Conservation (phyloP, 1,284 basidiomycete species). For the Cryptococcus sp. region DNA sequence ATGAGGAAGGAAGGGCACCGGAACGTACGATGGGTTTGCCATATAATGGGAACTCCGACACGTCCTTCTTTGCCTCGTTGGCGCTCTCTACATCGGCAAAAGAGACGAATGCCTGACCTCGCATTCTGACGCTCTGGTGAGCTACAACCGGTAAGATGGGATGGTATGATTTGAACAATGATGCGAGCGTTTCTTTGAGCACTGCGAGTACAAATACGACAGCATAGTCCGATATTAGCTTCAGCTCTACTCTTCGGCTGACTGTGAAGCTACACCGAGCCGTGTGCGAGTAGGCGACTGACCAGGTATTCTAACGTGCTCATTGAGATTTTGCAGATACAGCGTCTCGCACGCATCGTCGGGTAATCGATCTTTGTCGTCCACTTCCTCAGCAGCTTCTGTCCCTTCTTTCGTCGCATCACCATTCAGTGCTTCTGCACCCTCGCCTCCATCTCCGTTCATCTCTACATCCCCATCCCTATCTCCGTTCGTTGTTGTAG, state of each 20-base stretch:
- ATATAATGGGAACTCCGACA: slow-evolving; percentile 90
- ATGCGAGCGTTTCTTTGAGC: slow-evolving; percentile 81
- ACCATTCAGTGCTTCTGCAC: background rate
- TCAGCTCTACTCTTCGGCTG: too few relatives aligned
- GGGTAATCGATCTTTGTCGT: slow-evolving; percentile 42
- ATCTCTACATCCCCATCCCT: slow-evolving; percentile 9
- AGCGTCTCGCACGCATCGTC: slow-evolving; percentile 72
- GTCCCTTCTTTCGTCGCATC: slow-evolving; percentile 1
- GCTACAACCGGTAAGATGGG: slow-evolving; percentile 89
- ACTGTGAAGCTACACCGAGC: too few relatives aligned
- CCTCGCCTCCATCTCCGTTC: slow-evolving; percentile 6
- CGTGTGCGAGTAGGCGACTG: slow-evolving; percentile 25
- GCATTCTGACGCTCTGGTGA: slow-evolving; percentile 91
- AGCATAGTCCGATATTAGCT: background rate
- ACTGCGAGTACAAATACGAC: slow-evolving; percentile 55
- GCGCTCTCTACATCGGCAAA: slow-evolving; percentile 80
- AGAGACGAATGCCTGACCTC: slow-evolving; percentile 96
- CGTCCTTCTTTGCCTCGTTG: slow-evolving; percentile 84
- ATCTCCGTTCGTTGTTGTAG: background rate
- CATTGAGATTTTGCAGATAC: slow-evolving; percentile 96
- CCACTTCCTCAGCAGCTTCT: slow-evolving; percentile 21
- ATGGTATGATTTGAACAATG: slow-evolving; percentile 91
- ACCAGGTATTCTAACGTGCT: slow-evolving; percentile 89
- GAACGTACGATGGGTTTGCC: slow-evolving; percentile 86
- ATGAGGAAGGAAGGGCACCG: background rate